Evolutionary conservation across 2,329 filamentous ascomycete species (phyloP), one percentile per base, ranked within the genome.

Genomic region (Cladosporium phlei): DNA sequence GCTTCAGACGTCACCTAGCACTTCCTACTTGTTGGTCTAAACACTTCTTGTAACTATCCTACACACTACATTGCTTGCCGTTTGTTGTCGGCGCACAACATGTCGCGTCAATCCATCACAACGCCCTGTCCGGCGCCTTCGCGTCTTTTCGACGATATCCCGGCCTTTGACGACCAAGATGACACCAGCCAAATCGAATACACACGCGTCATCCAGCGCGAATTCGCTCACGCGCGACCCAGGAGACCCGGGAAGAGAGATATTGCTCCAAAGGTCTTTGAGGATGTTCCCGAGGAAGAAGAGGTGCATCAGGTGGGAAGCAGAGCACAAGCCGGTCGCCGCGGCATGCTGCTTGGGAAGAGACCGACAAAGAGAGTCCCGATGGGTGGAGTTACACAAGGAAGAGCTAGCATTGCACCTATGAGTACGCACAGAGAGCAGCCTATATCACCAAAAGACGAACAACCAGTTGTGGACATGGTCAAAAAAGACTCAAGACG

Each of bases 401-500:
- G 48, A 24, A 48, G 49, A 38, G 34, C 17, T 14, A 20, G 33
- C 8, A 44, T 46, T 16, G 21, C 27, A 11, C 43, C 37, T n/a
- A 19, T 10, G 4, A 19, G 20, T 22, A 19, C 25, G 25, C 6
- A 14, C 5, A 39, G 14, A 12, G 37, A 39, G n/a, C 42, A 48
- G 22, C 21, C 28, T 10, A 33, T 24, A 3, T 22, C 28, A 1
- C 5, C 21, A 17, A 21, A 22, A n/a, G 19, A 37, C 16, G 33
- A 37, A 20, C n/a, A n/a, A 25, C 24, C 16, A 17, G 25, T 17
- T 14, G 9, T 25, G 14, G 21, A 39, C 5, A 35, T 19, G 7
- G 19, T 44, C 32, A 54, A 55, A 40, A 73, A 72, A 54, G 66
- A 72, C 14, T 63, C 66, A 4, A 64, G 72, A 44, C 62, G 72